A percentile compares a stretch with the other conserved stretches of the same genome.
phyloP scores from a whole-genome alignment of 768 basidiomycete genomes.

The Calocybe cyanea region DNA sequence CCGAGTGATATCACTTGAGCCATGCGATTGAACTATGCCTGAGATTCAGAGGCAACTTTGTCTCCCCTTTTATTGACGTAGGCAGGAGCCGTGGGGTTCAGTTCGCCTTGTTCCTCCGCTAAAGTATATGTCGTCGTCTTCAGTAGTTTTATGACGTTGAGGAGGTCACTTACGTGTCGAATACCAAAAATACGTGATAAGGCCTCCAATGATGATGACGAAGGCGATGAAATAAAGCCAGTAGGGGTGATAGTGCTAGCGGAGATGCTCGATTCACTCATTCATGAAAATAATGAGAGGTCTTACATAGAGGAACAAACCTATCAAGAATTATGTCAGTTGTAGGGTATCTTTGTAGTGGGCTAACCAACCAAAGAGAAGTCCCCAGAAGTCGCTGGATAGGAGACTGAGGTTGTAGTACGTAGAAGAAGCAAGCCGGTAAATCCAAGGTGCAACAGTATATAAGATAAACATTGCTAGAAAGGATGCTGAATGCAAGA shows the following conservation, averaged over 20 bases:
- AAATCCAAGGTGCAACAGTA: conserved; percentile 80
- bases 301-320: conserved; percentile 48
- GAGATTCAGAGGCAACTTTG: not conserved
- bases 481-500: not conserved
- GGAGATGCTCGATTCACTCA: not conserved
- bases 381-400: conserved; percentile 86
- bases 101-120: conserved; percentile 23
- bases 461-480: conserved; percentile 82
- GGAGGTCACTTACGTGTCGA: conserved; percentile 60
- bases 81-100: conserved; percentile 17
- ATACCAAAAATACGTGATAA: conserved; percentile 85
- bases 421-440: conserved; percentile 81
- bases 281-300: not conserved
- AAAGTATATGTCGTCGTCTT: not conserved
- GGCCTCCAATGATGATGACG: conserved; percentile 61
- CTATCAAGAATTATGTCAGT: conserved; percentile 20
- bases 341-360: not conserved
- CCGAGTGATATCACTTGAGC: no score
- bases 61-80: conserved; percentile 20
- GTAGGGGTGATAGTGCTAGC: conserved; percentile 77
- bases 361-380: conserved; percentile 59
- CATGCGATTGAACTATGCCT: no score
- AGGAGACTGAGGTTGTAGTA: conserved; percentile 84
- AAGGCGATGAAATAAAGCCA: conserved; percentile 90
- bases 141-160: conserved; percentile 1